Percentiles rank a stretch among this genome's conserved stretches.
phyloP scores from a whole-genome alignment of 2,329 filamentous ascomycete genomes.

The Graphium sp. region DNA sequence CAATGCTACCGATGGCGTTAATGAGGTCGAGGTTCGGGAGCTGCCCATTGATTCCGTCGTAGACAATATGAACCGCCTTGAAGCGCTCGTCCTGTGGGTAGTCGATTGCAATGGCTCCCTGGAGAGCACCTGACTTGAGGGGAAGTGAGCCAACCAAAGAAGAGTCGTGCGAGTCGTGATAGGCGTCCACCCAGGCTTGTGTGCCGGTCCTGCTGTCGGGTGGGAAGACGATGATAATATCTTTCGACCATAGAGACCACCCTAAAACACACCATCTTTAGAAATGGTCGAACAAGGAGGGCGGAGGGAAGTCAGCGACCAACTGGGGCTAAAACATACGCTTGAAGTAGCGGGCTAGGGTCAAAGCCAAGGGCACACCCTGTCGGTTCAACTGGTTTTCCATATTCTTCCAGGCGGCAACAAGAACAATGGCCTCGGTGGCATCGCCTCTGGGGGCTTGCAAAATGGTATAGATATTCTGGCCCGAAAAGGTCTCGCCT shows the following conservation, averaged over 20 bases:
- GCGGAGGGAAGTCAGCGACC: background rate
- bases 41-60: constrained; percentile 91
- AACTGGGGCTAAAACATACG: constrained; percentile 22
- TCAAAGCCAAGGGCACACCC: constrained; percentile 72
- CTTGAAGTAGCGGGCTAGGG: constrained; percentile 87
- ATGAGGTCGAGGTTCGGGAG: constrained; percentile 90
- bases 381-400: constrained; percentile 67
- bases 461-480: constrained; percentile 88
- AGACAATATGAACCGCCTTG: constrained; percentile 76
- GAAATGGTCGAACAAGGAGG: background rate
- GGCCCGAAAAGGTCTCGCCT: constrained; percentile 55
- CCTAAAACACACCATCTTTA: constrained; percentile 21
- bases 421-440: constrained; percentile 87
- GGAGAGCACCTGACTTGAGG: constrained; percentile 82
- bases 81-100: constrained; percentile 77
- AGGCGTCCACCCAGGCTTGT: constrained; percentile 95
- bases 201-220: constrained; percentile 80
- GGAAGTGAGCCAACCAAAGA: constrained; percentile 57
- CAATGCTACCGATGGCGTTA: constrained; percentile 82
- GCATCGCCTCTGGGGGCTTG: constrained; percentile 90
- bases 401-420: constrained; percentile 77
- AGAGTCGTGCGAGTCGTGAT: constrained; percentile 75
- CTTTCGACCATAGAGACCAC: constrained; percentile 98
- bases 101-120: constrained; percentile 86
- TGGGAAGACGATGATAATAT: constrained; percentile 83